Evolutionary conservation across 2,329 filamentous ascomycete species (phyloP), one percentile per base, ranked within the genome.

Genomic region (Talaromyces albobiverticillius): DNA sequence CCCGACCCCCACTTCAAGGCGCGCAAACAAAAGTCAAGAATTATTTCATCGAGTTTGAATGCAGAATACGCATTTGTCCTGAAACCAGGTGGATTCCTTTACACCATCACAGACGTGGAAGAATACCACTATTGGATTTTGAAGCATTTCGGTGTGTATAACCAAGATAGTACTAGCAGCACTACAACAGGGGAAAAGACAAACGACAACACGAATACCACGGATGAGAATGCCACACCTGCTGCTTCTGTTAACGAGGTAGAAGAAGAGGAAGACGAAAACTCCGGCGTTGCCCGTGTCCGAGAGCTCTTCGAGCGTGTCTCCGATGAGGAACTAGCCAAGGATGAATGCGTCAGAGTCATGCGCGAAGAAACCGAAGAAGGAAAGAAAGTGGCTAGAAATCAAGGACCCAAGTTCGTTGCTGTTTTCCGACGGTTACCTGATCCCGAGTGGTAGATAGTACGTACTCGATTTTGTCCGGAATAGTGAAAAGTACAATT

Each of bases 1-100:
- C 94, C 94, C 0, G 94, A 99, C 67, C 94, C 94, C 56, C 94
- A 99, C 73, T 99, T 99, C 79, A 99, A 99, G 75, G 85, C 90
- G 11, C 83, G 93, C 59, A 99, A 99, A 73, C 94, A 97, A 78
- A 99, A 99, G 75, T 92, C 92, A 36, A 82, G 94, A 36, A 99
- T 99, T 63, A 90, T 99, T 2, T 94, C 89, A 20, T 82, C 88
- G 41, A 91, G 90, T 13, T 77, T 99, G 51, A 92, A 90, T 65
- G 89, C 91, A 0, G 94, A 99, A 72, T 99, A 99, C 67, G 94
- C 94, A 0, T 97, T 88, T 68, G 89, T 88, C 9, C 67, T 97
- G 59, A 80, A 81, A 38, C 91, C 92, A 0, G 91, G 91, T 0
- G 95, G 94, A 2, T 82, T 93, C 46, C 80, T 96, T 40, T 99